Base-by-base conservation (phyloP, 345 rosid genomes). In the Mangifera indica region DNA sequence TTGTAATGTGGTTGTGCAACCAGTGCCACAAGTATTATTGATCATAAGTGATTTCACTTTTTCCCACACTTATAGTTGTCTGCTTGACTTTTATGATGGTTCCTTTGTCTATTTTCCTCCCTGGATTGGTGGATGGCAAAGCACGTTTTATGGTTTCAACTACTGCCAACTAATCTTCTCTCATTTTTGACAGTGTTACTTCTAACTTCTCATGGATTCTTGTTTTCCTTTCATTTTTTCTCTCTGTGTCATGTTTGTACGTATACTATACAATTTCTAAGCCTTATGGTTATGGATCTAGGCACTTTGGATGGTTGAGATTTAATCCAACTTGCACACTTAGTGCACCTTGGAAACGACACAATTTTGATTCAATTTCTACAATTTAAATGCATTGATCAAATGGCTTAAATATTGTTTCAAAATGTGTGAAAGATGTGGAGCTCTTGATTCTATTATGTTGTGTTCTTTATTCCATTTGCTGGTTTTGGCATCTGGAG, bases 391-490 rank as follows among this genome's bases (percentile, higher is more conserved):
- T 37, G 9, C 42, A 37, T 37, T 37, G 8, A 37, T 37, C 42
- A 37, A 37, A 6, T 37, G 10, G 42, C 10, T 37, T 1, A 7
- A 37, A 37, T 5, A 37, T 37, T 37, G 8, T 37, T 37, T 37
- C 42, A 5, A 37, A 37, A 37, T 7, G 42, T 37, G 42, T 37
- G 1, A 37, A 37, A 37, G 8, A 37, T 37, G 9, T 5, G 42
- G 42, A 37, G 42, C 42, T 37, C 10, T 37, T 37, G 42, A 37
- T 37, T 37, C 42, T 18, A 6, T 66, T 25, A 44, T 22, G 54
- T 22, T 18, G 46, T 60, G 15, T 63, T 42, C 22, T 48, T 67
- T 67, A 46, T 67, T 22, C n/a, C 46, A 32, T 52, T 63, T 52
- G 12, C 6, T 67, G 60, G 40, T 32, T 44, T 15, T 40, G 10